Conservation (phyloP, 2,329 filamentous ascomycete genomes). For the Xylaria hypoxylon region DNA sequence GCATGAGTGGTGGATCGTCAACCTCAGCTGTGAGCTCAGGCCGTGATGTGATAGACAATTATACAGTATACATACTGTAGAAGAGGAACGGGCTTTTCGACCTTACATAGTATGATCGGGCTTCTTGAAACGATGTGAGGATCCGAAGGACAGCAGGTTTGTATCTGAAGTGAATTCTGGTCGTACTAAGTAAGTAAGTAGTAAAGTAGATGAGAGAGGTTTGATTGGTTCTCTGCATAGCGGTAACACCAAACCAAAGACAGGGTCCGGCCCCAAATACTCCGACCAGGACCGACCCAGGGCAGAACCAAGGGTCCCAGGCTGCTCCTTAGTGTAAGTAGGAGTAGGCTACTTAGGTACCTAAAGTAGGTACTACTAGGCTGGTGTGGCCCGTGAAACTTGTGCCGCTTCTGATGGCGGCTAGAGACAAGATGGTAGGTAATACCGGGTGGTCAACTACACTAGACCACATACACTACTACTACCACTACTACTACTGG, state of each 20-base stretch:
- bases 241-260: slow-evolving; percentile 11
- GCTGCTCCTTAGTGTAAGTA: slow-evolving; percentile 3
- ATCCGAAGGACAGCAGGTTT: slow-evolving; percentile 37
- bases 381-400: slow-evolving; percentile 34
- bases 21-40: slow-evolving; percentile 4
- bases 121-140: slow-evolving; percentile 41
- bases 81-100: slow-evolving; percentile 5
- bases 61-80: neutral
- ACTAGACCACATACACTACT: neutral
- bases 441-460: slow-evolving; percentile 11
- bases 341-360: neutral
- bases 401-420: slow-evolving; percentile 31
- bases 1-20: slow-evolving; percentile 23
- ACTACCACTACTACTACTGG: too few species aligned
- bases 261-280: slow-evolving; percentile 1
- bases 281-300: too few species aligned
- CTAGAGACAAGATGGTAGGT: slow-evolving; percentile 33
- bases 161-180: slow-evolving; percentile 18
- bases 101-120: slow-evolving; percentile 39
- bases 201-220: neutral
- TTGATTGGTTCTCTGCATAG: slow-evolving; percentile 41
- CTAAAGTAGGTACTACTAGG: neutral
- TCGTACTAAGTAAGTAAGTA: too few species aligned
- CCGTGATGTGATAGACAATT: slow-evolving; percentile 3
- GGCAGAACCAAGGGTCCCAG: neutral